Base-by-base conservation (phyloP, 2,329 filamentous ascomycete genomes). In the Microthyrium microscopicum region DNA sequence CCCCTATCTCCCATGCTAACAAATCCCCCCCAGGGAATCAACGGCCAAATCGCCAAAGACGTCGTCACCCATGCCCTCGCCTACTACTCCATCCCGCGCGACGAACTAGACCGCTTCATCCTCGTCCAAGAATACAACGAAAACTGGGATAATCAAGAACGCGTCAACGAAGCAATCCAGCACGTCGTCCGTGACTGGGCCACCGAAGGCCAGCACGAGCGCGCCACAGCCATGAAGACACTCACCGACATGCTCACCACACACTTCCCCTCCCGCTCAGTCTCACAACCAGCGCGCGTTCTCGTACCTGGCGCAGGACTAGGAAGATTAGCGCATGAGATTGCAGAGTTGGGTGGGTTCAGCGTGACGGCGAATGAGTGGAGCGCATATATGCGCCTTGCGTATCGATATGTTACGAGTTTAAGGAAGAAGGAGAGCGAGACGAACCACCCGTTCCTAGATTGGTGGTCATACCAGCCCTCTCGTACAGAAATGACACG, bases 101-200 rank as follows among this genome's bases (percentile, higher is more conserved):
- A 31, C 5, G 34, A 36, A 20, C 15, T 36, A 4, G 28, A 31
- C 21, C 18, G 20, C 9, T 36, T 24, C 13, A 20, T 33, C 8
- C 5, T 12, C 4, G 29, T 24, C 8, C 16, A 20, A 12, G 34
- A 36, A 36, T 12, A 3, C 15, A 31, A 34, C 13, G 7, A 26
- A 11, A 9, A 26, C 5, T 33, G 34, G 34, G 29, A 31, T 9
- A 26, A 35, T 26, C 29, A 36, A 32, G 28, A 13, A 17, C 20
- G 15, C 15, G 17, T 34, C 26, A 35, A 20, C 16, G 27, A 37
- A 11, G 35, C 35, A 24, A 8, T 37, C 9, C 26, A 34, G 16
- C 35, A 37, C 31, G 20, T 38, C 29, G 31, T 35, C 7, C 31
- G 35, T 4, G 35, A 37, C 24, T 37, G 35, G 35, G 26, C 35